Percentiles rank a stretch among this genome's conserved stretches.
Evolutionary conservation across 192 early-diverging fungal species (phyloP).

Genomic region (Rhizoclosmatium globosum): DNA sequence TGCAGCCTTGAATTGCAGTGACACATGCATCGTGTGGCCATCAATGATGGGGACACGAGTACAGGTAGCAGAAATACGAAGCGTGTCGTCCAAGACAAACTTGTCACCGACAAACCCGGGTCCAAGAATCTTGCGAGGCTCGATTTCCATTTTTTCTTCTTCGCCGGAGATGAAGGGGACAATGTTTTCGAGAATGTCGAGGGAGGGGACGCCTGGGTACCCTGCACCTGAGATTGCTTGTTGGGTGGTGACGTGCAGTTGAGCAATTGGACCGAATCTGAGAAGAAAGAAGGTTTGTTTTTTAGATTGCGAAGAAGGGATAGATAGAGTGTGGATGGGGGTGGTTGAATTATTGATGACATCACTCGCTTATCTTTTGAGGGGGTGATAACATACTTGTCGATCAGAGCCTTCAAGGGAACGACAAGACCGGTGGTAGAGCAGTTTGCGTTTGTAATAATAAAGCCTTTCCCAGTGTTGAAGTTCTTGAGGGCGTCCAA

Average conservation of each 20-base stretch:
- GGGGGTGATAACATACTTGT: conserved; percentile 50
- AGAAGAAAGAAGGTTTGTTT: conserved; percentile 3
- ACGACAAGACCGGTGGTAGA: conserved; percentile 98
- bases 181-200: conserved; percentile 97
- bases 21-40: conserved; percentile 93
- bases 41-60: conserved; percentile 97
- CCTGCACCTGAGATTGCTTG: conserved; percentile 98
- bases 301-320: too few relatives aligned
- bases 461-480: conserved; percentile 76
- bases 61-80: conserved; percentile 92
- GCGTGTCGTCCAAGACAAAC: conserved; percentile 33
- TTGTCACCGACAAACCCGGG: conserved; percentile 17
- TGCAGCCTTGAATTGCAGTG: conserved; percentile 78
- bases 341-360: neutral
- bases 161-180: conserved; percentile 95
- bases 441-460: conserved; percentile 98
- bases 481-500: conserved; percentile 76
- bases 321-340: too few relatives aligned
- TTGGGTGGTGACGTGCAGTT: conserved; percentile 88
- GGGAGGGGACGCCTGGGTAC: conserved; percentile 93
- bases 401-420: conserved; percentile 78
- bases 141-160: conserved; percentile 97
- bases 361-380: conserved; percentile 4
- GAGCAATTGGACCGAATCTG: conserved; percentile 82
- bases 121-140: conserved; percentile 93